Evolutionary conservation across 2,329 filamentous ascomycete genomes (phyloP).

Genomic region (Monilinia aucupariae): DNA sequence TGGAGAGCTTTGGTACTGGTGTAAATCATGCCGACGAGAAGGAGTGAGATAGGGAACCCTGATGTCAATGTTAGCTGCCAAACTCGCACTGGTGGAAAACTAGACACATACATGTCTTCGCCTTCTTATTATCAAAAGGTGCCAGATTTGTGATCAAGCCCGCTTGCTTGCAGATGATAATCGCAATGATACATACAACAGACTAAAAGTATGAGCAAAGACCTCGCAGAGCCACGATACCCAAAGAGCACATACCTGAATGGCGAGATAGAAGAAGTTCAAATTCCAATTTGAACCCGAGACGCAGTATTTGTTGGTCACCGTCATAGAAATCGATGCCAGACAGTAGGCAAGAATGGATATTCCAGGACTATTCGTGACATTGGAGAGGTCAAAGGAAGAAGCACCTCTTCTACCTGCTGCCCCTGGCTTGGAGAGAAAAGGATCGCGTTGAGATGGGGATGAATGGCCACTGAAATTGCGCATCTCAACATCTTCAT

Average conservation of each 20-base stretch:
- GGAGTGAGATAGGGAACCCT: constrained; percentile 96
- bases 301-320: constrained; percentile 99
- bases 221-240: constrained; percentile 5
- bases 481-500: constrained; percentile 55
- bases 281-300: constrained; percentile 89
- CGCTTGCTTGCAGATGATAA: constrained; percentile 72
- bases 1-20: constrained; percentile 93
- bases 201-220: constrained; percentile 51
- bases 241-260: constrained; percentile 71
- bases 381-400: constrained; percentile 30
- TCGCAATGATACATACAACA: constrained; percentile 79
- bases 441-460: constrained; percentile 37
- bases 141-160: constrained; percentile 78
- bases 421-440: constrained; percentile 30
- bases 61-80: constrained; percentile 19
- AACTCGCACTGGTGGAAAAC: not conserved
- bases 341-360: constrained; percentile 88
- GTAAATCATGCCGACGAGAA: constrained; percentile 99
- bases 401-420: constrained; percentile 34
- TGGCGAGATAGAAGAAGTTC: constrained; percentile 87
- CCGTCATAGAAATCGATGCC: constrained; percentile 97
- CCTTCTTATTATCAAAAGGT: constrained; percentile 80
- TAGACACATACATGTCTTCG: constrained; percentile 71
- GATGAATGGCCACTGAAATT: constrained; percentile 35
- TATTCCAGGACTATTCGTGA: constrained; percentile 70